phyloP scores from a whole-genome alignment of 345 rosid genomes.

The Gynandropsis gynandra region DNA sequence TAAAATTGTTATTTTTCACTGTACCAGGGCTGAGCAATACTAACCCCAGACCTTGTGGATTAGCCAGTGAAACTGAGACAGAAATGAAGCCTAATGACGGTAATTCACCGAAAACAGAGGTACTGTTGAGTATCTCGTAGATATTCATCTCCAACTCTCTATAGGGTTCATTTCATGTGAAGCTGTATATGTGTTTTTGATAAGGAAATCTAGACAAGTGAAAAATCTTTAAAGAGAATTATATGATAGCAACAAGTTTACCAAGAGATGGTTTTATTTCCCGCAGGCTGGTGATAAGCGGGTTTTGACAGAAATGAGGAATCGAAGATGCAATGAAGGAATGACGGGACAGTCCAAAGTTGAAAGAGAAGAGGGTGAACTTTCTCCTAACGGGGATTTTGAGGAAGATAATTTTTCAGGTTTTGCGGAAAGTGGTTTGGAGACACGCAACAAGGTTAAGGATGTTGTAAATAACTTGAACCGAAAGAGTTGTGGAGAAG shows the following conservation, averaged over 20 bases:
- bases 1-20: constrained; percentile 14
- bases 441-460: constrained; percentile 43
- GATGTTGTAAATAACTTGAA: constrained; percentile 44
- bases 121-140: constrained; percentile 23
- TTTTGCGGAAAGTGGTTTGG: constrained; percentile 57
- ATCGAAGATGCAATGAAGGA: constrained; percentile 43
- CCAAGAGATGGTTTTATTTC: constrained; percentile 4
- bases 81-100: constrained; percentile 49
- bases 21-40: constrained; percentile 48
- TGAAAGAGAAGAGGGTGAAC: constrained; percentile 97
- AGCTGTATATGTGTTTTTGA: neutral
- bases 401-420: constrained; percentile 84
- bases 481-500: constrained; percentile 43
- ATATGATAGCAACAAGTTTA: neutral
- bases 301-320: constrained; percentile 43
- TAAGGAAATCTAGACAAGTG: neutral
- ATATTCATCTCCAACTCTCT: constrained; percentile 7
- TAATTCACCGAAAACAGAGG: constrained; percentile 52
- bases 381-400: constrained; percentile 89
- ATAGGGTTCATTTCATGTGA: neutral
- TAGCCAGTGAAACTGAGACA: constrained; percentile 37
- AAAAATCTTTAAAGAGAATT: neutral
- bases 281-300: constrained; percentile 47
- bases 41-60: constrained; percentile 44
- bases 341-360: constrained; percentile 45